Evolutionary conservation across 306 rosid genomes (phyloP).

Genomic region (Argentina anserina): DNA sequence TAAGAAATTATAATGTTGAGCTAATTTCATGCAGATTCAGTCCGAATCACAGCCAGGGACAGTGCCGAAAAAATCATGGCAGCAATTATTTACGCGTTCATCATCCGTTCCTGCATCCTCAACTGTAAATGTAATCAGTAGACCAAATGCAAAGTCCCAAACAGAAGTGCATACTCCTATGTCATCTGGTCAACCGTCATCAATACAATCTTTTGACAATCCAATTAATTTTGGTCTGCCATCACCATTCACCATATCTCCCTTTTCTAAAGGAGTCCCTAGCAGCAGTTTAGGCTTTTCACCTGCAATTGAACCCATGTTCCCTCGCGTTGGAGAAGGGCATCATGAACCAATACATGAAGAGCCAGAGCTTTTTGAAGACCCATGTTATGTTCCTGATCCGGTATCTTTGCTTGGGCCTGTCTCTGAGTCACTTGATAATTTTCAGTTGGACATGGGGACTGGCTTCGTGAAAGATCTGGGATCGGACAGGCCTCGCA

Average conservation of each 20-base stretch:
- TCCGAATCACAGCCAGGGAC: conserved; percentile 59
- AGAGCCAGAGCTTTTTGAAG: conserved; percentile 91
- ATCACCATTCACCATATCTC: conserved; percentile 66
- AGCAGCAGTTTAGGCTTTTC: conserved; percentile 80
- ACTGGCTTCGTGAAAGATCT: conserved; percentile 50
- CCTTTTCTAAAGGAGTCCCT: conserved; percentile 48
- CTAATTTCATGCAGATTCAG: conserved; percentile 58
- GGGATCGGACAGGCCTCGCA: conserved; percentile 51
- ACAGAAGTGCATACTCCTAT: conserved; percentile 55
- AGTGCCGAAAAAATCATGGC: conserved; percentile 90
- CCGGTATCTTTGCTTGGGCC: conserved; percentile 89
- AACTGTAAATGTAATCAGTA: conserved; percentile 71
- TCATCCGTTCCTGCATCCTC: conserved; percentile 56
- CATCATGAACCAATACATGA: conserved; percentile 56
- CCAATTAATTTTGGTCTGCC: conserved; percentile 89
- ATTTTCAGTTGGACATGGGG: conserved; percentile 81
- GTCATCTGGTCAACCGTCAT: conserved; percentile 47
- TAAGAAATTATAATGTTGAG: conserved; percentile 21
- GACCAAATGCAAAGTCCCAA: conserved; percentile 72
- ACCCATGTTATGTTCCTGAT: conserved; percentile 88
- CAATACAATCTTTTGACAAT: conserved; percentile 65
- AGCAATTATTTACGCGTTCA: conserved; percentile 87
- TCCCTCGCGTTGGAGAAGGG: conserved; percentile 55
- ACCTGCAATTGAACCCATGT: conserved; percentile 69
- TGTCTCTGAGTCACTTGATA: conserved; percentile 91